Base-by-base conservation (phyloP, 495 filamentous ascomycete genomes). In the Barbatosphaeria neglecta region DNA sequence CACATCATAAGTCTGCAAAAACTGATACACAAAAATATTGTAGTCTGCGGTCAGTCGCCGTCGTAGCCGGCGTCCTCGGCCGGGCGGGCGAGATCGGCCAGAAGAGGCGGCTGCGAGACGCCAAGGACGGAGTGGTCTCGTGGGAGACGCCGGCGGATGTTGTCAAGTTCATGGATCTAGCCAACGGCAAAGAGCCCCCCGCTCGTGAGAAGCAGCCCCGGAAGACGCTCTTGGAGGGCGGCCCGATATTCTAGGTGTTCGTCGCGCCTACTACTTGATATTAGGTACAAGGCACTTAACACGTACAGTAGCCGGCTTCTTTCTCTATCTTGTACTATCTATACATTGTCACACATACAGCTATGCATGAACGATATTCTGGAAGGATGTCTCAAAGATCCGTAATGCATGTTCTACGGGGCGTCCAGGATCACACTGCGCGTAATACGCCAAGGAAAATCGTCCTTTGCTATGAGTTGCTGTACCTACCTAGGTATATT, bases 1-100 rank as follows among this genome's bases (percentile, higher is more conserved):
- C 9, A 13, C 13, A 6, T 33, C n/a, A 43, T 28, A 22, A 16
- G 7, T 44, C 25, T 16, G 1, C 39, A 31, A 17, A 45, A 37
- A 31, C 47, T 51, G 42, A 59, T n/a, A 15, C 5, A 22, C 5
- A 18, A 35, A 42, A 48, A 87, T 83, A 76, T 55, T 90, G 48
- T 77, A 93, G 87, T 78, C 55, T 96, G 53, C 81, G 90, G 17
- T 79, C 81, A 49, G 73, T 87, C 16, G 74, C 81, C 54, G 69
- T 97, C 47, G 88, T 99, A 58, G 84, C 84, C 9, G 86, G 86
- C 37, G 78, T 89, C 7, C 71, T 99, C 11, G 93, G 89, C 4
- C 73, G 83, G 4, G 92, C 93, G 5, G 92, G 88, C 9, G 66
- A 94, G 65, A 69, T 77, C 41, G 92, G 92, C 24, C 82, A 89